Base-by-base conservation (phyloP, 164 flowering plant species). In the Macadamia tetraphylla region DNA sequence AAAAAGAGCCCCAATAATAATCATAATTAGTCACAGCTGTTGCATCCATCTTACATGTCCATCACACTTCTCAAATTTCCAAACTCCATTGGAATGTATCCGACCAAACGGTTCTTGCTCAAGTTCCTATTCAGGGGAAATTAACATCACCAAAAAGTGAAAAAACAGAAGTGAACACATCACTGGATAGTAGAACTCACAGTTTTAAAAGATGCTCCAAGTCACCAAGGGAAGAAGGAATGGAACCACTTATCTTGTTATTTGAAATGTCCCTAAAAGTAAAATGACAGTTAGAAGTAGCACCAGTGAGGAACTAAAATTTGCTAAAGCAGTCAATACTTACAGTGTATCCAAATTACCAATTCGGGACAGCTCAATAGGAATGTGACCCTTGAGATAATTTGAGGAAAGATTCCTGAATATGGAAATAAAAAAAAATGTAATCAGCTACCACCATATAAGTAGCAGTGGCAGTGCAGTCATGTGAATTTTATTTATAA, bases 261-360 rank as follows among this genome's bases (percentile, higher is more conserved):
- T 81, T 75, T 11, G 98, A 94, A 49, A 94, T 73, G 71, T 94
- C 97, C 80, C 99, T 94, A 78, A n/a, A 52, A 23, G 71, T 63
- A 61, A 31, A 58, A 30, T 23, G 29, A 62, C 23, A 18, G 7
- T 65, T 7, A 55, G 59, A 32, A 57, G 35, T 1, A 69, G 15
- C 23, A 57, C 1, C 56, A 6, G 29, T 53, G 35, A 15, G 4
- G 15, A 72, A 31, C 51, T 53, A 53, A 15, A 51, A 64, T 9
- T 30, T 43, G 29, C 18, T 49, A 15, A 29, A 62, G 46, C 7
- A 56, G 31, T 17, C 3, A 13, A 53, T 29, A 80, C 95, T 90
- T 84, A 94, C 99, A 94, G 52, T 0, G 94, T 92, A 69, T 92
- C 98, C 74, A 94, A 80, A 74, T 94, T 94, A 32, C 91, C 94